phyloP scores from a whole-genome alignment of 495 filamentous ascomycete species.

The Cairneyella variabilis region DNA sequence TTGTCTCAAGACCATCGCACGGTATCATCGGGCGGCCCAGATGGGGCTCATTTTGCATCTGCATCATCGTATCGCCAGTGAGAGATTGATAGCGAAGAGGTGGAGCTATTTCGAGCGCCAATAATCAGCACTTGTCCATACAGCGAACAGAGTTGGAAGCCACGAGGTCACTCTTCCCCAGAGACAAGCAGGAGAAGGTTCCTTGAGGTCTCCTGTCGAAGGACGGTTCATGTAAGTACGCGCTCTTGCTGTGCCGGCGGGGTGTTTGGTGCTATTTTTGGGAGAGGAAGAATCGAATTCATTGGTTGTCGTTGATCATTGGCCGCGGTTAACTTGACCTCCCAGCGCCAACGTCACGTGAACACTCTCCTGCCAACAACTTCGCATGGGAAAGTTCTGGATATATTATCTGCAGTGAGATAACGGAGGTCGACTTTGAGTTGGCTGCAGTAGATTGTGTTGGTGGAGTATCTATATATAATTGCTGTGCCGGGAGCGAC shows the following conservation, averaged over 20 bases:
- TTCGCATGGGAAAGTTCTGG: background rate
- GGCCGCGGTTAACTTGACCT: background rate
- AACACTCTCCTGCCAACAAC: background rate
- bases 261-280: constrained; percentile 15
- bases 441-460: background rate
- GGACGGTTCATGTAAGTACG: constrained; percentile 17
- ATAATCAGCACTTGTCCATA: background rate
- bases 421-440: background rate
- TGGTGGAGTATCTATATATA: constrained; percentile 1
- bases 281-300: background rate
- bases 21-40: no score
- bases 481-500: no score
- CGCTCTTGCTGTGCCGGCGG: constrained; percentile 7
- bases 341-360: constrained; percentile 7
- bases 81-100: background rate
- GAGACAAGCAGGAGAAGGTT: background rate
- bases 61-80: constrained; percentile 13
- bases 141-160: background rate
- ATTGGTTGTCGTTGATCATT: constrained; percentile 10
- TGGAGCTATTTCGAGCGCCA: constrained; percentile 17
- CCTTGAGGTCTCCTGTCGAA: background rate
- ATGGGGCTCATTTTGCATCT: background rate
- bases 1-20: background rate
- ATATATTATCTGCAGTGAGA: background rate
- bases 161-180: constrained; percentile 1